phyloP scores from a whole-genome alignment of 2,329 filamentous ascomycete species.

The Harringtonia lauricola region DNA sequence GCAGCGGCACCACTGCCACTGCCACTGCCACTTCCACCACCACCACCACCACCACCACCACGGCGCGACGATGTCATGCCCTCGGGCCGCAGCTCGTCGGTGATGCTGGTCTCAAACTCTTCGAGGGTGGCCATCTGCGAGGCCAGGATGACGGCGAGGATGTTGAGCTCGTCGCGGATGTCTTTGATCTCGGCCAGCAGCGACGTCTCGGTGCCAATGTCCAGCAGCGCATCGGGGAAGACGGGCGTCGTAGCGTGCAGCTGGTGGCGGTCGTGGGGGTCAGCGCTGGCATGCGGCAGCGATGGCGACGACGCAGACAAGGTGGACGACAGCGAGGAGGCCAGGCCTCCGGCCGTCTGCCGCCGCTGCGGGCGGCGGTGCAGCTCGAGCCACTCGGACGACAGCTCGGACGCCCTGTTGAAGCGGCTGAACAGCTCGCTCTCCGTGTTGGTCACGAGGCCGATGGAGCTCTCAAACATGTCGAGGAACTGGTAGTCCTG shows the following conservation, averaged over 20 bases:
- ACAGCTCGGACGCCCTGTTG: slow-evolving; percentile 45
- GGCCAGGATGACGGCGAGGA: slow-evolving; percentile 34
- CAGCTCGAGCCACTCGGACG: slow-evolving; percentile 40
- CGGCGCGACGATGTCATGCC: not conserved
- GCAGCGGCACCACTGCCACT: not conserved
- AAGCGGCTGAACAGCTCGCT: slow-evolving; percentile 49
- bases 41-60: not conserved
- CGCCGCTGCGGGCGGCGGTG: slow-evolving; percentile 15
- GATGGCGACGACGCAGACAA: slow-evolving; percentile 1
- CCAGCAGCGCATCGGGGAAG: slow-evolving; percentile 44
- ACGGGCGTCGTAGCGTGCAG: slow-evolving; percentile 10
- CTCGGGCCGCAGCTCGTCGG: slow-evolving; percentile 15
- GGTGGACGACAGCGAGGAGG: not conserved
- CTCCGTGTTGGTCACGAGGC: slow-evolving; percentile 38
- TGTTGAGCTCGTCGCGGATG: slow-evolving; percentile 56
- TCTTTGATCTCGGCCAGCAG: slow-evolving; percentile 55
- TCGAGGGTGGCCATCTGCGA: slow-evolving; percentile 8
- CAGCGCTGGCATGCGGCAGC: not conserved
- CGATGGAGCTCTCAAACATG: slow-evolving; percentile 57
- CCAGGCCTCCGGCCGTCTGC: not conserved
- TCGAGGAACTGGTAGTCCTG: slow-evolving; percentile 54
- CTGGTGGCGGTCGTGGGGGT: not conserved
- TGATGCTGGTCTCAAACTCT: slow-evolving; percentile 33
- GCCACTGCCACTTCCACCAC: too few relatives aligned
- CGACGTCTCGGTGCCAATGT: slow-evolving; percentile 49